Evolutionary conservation across 2,329 filamentous ascomycete genomes (phyloP).

Genomic region (Cytospora paraplurivora): DNA sequence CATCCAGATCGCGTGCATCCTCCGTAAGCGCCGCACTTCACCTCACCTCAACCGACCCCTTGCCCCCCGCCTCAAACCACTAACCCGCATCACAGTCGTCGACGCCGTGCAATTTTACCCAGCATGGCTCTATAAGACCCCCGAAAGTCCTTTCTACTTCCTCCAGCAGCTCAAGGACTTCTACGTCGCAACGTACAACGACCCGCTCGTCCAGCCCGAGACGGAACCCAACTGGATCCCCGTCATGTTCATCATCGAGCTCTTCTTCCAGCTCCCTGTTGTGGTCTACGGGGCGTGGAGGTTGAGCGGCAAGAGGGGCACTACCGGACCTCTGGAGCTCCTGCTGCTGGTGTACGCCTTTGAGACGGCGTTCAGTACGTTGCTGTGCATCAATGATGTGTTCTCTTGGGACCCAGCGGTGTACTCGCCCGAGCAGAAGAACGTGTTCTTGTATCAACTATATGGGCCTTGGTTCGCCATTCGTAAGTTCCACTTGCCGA

Average conservation of each 20-base stretch:
- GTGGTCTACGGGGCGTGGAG: slow-evolving; percentile 49
- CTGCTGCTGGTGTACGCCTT: slow-evolving; percentile 54
- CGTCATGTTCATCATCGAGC: slow-evolving; percentile 53
- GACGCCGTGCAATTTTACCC: slow-evolving; percentile 59
- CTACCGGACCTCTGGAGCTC: slow-evolving; percentile 49
- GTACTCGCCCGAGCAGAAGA: slow-evolving; percentile 49
- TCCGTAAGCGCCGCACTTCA: slow-evolving; percentile 35
- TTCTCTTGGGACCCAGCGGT: slow-evolving; percentile 50
- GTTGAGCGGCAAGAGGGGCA: slow-evolving; percentile 39
- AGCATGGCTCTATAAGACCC: slow-evolving; percentile 44
- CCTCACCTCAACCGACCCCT: background rate
- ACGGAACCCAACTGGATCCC: slow-evolving; percentile 51
- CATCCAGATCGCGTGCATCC: slow-evolving; percentile 37
- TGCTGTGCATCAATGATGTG: slow-evolving; percentile 54
- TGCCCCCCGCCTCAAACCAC: background rate
- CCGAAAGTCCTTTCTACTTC: slow-evolving; percentile 50
- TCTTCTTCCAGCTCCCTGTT: slow-evolving; percentile 53
- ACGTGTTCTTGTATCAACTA: slow-evolving; percentile 49
- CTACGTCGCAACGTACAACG: slow-evolving; percentile 53
- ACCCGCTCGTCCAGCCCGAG: slow-evolving; percentile 50
- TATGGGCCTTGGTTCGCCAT: slow-evolving; percentile 56
- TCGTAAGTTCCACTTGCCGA: slow-evolving; percentile 46
- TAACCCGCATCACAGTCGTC: slow-evolving; percentile 43
- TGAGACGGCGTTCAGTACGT: slow-evolving; percentile 54
- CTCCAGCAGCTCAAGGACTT: slow-evolving; percentile 48